Conservation (phyloP, 148 eudicot genomes). For the Spergularia bocconei region DNA sequence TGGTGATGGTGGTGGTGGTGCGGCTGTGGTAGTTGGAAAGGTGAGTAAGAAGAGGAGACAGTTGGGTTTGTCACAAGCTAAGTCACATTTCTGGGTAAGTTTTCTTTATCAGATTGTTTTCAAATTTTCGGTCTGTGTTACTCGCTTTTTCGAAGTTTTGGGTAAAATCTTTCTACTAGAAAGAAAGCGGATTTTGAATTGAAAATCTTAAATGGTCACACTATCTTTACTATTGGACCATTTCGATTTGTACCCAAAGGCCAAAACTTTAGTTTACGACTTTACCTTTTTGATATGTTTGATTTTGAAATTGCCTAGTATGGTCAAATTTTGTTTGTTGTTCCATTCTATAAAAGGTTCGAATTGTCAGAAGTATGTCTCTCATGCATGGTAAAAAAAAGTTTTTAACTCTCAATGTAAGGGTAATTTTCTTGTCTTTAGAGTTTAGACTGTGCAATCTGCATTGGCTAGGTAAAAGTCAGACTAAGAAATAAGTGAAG, state of each 20-base stretch:
- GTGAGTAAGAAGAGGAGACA: slow-evolving; percentile 37
- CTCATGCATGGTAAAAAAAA: neutral
- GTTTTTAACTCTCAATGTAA: neutral
- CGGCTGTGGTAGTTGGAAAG: slow-evolving; percentile 19
- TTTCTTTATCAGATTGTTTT: neutral
- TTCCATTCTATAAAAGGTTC: slow-evolving; percentile 3
- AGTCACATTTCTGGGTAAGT: slow-evolving; percentile 72
- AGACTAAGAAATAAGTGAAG: neutral
- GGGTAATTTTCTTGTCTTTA: neutral
- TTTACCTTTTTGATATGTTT: neutral
- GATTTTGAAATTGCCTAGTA: slow-evolving; percentile 8
- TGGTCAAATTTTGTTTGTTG: neutral
- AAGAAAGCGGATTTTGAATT: too few relatives aligned
- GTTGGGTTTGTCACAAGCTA: slow-evolving; percentile 38
- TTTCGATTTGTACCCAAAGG: too few relatives aligned
- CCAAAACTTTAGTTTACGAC: too few relatives aligned
- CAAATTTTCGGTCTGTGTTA: neutral
- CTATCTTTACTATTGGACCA: too few relatives aligned
- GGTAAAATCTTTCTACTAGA: too few relatives aligned
- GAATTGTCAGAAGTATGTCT: slow-evolving; percentile 22
- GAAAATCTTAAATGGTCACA: too few relatives aligned
- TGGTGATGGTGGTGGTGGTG: slow-evolving; percentile 16
- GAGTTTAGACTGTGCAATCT: neutral
- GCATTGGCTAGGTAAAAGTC: neutral
- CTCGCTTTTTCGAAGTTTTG: neutral